Evolutionary conservation across 352 stramenopile species (phyloP), one percentile per base, ranked within the genome.

Genomic region (Plasmopara viticola): DNA sequence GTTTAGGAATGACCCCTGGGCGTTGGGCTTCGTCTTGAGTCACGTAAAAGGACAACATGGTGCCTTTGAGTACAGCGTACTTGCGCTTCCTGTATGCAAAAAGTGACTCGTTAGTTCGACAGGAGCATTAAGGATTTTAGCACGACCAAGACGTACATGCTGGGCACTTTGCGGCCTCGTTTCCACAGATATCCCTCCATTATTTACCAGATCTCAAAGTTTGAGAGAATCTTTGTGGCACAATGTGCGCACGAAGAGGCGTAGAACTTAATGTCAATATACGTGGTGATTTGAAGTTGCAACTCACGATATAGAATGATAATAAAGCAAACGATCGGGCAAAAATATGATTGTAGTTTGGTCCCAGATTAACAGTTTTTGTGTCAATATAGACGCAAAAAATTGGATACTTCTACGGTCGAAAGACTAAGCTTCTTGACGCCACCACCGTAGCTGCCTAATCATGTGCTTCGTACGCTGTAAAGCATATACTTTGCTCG

Each of bases 61-160:
- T 87, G 48, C 78, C 78, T 51, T 91, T 86, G 3, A 88, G 71
- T 31, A 88, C 81, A 45, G 72, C 85, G 48, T 78, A 91, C 51
- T 78, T 64, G 8, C 76, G 74, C 44, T 86, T 76, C 76, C 80
- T 90, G 48, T 6, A 34, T 45, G 31, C 31, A 35, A 34, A 34
- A 34, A 12, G 6, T 35, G 6, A 35, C 6, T 35, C 10, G 31
- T 25, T 25, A 25, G 3, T 1, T 25, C 20, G 20, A 25, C 20
- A 25, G 20, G 20, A 25, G 1, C 20, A 25, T 25, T 3, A 3
- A 25, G 20, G 20, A 25, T 25, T 25, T 25, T 25, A 25, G 20
- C 20, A 35, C 9, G 13, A 44, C 18, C 12, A 9, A 45, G n/a
- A 69, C 66, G 41, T 64, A 78, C 70, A 75, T 81, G 56, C 48